These are phyloP conservation scores for Phytophthora meadii DNA, from an alignment of 352 stramenopile genomes.

Conservation along the genomic window DNA sequence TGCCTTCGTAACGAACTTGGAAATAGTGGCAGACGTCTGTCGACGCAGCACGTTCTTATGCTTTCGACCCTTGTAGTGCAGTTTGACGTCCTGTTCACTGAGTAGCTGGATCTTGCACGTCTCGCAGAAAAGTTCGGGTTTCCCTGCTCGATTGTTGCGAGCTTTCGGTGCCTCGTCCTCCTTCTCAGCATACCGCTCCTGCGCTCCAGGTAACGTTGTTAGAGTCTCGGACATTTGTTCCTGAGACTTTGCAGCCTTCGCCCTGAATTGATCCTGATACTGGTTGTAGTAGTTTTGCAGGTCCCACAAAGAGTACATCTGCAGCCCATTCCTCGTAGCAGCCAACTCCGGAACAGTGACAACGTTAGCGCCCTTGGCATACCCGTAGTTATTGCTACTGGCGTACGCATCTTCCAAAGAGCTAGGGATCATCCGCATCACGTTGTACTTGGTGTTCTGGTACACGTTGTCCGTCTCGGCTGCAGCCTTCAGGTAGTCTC, in stretches of 20 bases:
- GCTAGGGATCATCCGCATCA: conserved; percentile 82
- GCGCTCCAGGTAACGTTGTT: conserved; percentile 41
- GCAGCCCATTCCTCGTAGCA: conserved; percentile 61
- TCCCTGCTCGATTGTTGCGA: conserved; percentile 33
- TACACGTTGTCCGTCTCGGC: conserved; percentile 89
- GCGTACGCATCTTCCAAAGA: conserved; percentile 58
- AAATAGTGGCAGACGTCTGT: conserved; percentile 56
- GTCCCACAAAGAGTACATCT: conserved; percentile 84
- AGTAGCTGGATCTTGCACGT: conserved; percentile 73
- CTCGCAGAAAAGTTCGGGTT: conserved; percentile 69
- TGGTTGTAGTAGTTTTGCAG: conserved; percentile 64
- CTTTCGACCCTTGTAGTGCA: conserved; percentile 83
- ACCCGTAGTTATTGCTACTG: conserved; percentile 37
- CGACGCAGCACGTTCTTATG: conserved; percentile 83
- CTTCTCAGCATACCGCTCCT: conserved; percentile 41
- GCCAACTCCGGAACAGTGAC: conserved; percentile 70
- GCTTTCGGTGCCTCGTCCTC: conserved; percentile 13
- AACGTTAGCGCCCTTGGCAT: conserved; percentile 20
- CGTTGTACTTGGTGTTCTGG: conserved; percentile 93
- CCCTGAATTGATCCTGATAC: conserved; percentile 59
- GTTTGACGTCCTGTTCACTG: conserved; percentile 75
- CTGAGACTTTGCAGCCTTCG: conserved; percentile 40
- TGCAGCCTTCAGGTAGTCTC: conserved; percentile 74
- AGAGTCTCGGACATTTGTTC: conserved; percentile 27
- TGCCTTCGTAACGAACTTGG: conserved; percentile 50